Evolutionary conservation across 352 stramenopile genomes (phyloP).

Genomic region (Hyaloperonospora arabidopsidis): DNA sequence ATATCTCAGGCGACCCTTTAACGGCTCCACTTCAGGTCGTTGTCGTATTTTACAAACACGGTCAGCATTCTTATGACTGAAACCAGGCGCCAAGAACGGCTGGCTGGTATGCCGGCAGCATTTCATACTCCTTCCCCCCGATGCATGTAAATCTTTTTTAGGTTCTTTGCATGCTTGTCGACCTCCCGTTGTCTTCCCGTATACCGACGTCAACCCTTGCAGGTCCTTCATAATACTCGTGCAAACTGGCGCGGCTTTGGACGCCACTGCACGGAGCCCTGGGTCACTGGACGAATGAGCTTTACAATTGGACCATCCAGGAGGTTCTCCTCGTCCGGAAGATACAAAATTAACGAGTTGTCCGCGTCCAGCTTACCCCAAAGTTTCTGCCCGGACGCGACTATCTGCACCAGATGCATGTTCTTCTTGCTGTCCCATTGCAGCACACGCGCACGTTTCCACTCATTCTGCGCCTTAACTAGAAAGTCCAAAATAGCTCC

Average conservation of each 20-base stretch:
- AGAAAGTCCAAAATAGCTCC: conserved; percentile 75
- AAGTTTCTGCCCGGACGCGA: conserved; percentile 48
- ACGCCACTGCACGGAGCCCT: conserved; percentile 57
- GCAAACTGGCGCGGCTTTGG: conserved; percentile 66
- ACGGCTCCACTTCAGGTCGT: too few species aligned
- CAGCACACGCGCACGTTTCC: conserved; percentile 60
- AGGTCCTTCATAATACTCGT: conserved; percentile 14
- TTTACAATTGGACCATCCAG: conserved; percentile 53
- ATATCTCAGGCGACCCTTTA: too few species aligned
- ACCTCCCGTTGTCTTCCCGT: conserved; percentile 1
- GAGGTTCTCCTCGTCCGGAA: conserved; percentile 45
- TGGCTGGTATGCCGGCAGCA: too few species aligned
- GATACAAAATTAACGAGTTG: conserved; percentile 66
- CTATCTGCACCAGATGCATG: conserved; percentile 62
- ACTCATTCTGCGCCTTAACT: conserved; percentile 55
- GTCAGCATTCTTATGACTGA: conserved; percentile 5
- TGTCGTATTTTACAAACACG: too few species aligned
- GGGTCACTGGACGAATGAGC: conserved; percentile 47
- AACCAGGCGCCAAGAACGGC: too few species aligned
- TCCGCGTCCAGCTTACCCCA: conserved; percentile 43
- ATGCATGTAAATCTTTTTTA: conserved; percentile 17
- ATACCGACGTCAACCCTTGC: not conserved
- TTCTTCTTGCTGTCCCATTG: conserved; percentile 56
- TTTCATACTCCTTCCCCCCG: too few species aligned
- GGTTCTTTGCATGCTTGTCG: conserved; percentile 3